Evolutionary conservation across 2,329 filamentous ascomycete genomes (phyloP).

Genomic region (Phaeosphaeria sp.): DNA sequence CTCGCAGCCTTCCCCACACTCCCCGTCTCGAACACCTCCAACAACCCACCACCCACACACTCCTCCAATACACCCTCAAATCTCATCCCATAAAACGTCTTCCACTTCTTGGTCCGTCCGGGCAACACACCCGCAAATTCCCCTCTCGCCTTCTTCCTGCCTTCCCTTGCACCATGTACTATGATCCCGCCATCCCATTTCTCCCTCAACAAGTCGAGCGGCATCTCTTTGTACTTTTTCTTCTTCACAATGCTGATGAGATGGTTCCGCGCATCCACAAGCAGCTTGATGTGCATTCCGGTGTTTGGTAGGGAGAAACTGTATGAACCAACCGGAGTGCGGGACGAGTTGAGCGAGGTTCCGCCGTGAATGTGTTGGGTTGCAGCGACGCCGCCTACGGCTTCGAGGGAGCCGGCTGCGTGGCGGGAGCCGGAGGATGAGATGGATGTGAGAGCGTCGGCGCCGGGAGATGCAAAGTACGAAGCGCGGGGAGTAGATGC

Average conservation of each 20-base stretch:
- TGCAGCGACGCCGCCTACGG: constrained; percentile 72
- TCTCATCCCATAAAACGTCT: constrained; percentile 70
- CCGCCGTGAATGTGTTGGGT: constrained; percentile 73
- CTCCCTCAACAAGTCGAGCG: constrained; percentile 68
- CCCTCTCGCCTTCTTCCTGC: constrained; percentile 60
- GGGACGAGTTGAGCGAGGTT: constrained; percentile 43
- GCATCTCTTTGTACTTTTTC: constrained; percentile 68
- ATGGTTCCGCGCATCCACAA: constrained; percentile 67
- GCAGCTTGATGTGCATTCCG: constrained; percentile 71
- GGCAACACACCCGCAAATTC: constrained; percentile 65
- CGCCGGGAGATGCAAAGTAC: constrained; percentile 51
- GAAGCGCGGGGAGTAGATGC: constrained; percentile 44
- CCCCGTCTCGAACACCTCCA: constrained; percentile 78
- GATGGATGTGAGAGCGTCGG: constrained; percentile 62
- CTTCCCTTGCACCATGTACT: constrained; percentile 53
- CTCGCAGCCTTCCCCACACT: constrained; percentile 73
- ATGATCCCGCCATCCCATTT: constrained; percentile 74
- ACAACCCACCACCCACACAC: constrained; percentile 71
- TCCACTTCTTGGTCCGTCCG: constrained; percentile 73
- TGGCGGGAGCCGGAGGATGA: constrained; percentile 67
- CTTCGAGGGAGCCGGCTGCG: constrained; percentile 71
- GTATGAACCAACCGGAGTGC: constrained; percentile 45
- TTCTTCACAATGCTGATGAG: constrained; percentile 65
- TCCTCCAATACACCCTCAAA: constrained; percentile 77
- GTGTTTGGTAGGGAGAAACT: constrained; percentile 70